Evolutionary conservation across 208 protist genomes (phyloP).

Genomic region (Vickermania spadyakhi): DNA sequence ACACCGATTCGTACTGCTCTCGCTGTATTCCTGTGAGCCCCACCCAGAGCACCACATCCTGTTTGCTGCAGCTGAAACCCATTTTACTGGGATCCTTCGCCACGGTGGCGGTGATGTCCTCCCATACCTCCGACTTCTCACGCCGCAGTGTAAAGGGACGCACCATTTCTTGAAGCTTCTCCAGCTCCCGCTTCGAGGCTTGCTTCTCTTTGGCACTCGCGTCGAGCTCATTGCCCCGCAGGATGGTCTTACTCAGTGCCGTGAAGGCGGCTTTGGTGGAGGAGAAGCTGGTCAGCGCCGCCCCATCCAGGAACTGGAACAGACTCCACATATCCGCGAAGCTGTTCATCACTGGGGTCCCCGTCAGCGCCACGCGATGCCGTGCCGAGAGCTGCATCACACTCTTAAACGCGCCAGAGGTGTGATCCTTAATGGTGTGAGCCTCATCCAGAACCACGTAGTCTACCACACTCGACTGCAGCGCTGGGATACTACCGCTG

Average conservation of each 20-base stretch:
- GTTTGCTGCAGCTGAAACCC: constrained; percentile 20
- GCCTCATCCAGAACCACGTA: constrained; percentile 83
- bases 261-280: constrained; percentile 25
- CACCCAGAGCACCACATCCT: constrained; percentile 77
- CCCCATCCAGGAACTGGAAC: constrained; percentile 69
- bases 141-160: constrained; percentile 69
- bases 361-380: constrained; percentile 75
- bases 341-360: constrained; percentile 80
- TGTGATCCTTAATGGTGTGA: constrained; percentile 69
- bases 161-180: constrained; percentile 41
- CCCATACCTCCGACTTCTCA: constrained; percentile 39
- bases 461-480: constrained; percentile 34
- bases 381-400: constrained; percentile 47
- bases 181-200: constrained; percentile 27
- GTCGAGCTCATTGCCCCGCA: constrained; percentile 73
- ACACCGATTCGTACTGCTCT: constrained; percentile 48
- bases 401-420: constrained; percentile 41
- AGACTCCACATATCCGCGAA: constrained; percentile 83
- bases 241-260: constrained; percentile 29
- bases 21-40: constrained; percentile 41
- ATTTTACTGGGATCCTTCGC: too few relatives aligned
- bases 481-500: constrained; percentile 23
- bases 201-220: constrained; percentile 26
- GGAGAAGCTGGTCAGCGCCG: constrained; percentile 21
- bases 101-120: constrained; percentile 17